phyloP scores from a whole-genome alignment of 78 protist species.

The Polysphondylium violaceum region DNA sequence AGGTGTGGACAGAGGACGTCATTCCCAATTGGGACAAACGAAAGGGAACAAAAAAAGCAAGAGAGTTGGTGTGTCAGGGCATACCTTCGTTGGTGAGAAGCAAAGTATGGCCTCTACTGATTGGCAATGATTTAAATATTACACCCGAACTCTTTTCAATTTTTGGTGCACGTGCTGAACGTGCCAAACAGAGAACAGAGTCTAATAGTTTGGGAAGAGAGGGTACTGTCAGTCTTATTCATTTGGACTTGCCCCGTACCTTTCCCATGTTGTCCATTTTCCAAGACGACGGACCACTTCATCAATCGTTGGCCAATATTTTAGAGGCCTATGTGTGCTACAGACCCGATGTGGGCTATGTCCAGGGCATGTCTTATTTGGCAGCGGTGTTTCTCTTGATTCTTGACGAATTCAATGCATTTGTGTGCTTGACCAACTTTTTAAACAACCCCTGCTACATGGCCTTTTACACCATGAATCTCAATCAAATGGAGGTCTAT shows the following conservation, averaged over 20 bases:
- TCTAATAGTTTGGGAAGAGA: constrained; percentile 60
- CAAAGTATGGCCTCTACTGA: constrained; percentile 82
- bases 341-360: constrained; percentile 90
- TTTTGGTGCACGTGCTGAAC: constrained; percentile 72
- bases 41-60: constrained; percentile 49
- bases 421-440: constrained; percentile 88
- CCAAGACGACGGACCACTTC: constrained; percentile 85
- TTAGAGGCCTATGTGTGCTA: constrained; percentile 89
- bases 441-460: constrained; percentile 80
- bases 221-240: constrained; percentile 74
- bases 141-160: constrained; percentile 88
- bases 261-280: constrained; percentile 84
- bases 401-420: constrained; percentile 87
- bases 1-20: constrained; percentile 61
- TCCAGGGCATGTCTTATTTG: constrained; percentile 97
- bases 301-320: constrained; percentile 77
- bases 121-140: constrained; percentile 88
- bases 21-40: constrained; percentile 66
- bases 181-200: constrained; percentile 77
- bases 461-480: constrained; percentile 87
- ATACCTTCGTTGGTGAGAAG: constrained; percentile 85
- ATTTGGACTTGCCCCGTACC: constrained; percentile 84
- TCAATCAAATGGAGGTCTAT: constrained; percentile 69
- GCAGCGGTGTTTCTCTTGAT: constrained; percentile 93
- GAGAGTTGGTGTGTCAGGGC: constrained; percentile 77